Evolutionary conservation across 2,329 filamentous ascomycete species (phyloP), one percentile per base, ranked within the genome.

Genomic region (Setomelanomma holmii): DNA sequence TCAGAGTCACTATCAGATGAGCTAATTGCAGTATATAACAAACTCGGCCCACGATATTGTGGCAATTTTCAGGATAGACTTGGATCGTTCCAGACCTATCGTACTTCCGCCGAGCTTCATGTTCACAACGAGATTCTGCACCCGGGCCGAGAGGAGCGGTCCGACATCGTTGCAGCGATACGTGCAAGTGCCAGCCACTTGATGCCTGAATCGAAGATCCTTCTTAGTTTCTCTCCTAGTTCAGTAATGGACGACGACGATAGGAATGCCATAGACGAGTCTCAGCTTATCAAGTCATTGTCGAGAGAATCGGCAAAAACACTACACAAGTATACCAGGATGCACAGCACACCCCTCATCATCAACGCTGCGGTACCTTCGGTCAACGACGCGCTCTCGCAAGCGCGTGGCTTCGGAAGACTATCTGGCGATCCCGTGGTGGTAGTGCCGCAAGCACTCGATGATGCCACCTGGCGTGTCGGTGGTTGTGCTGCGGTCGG

Each of bases 51-150:
- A 20, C 86, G 91, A 41, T 99, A 99, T 64, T 88, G 91, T 68
- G 95, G 95, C 14, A 99, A 99, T 70, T 96, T 96, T 64, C 95
- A 99, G 75, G 95, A 99, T 69, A 95, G 91, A 63, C 82, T 99
- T 12, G 95, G 96, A 4, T 93, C 92, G 1, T 96, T 99, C 67
- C 92, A 98, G 69, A 99, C 96, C 0, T 99, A 99, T 70, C 87
- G 90, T 65, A 93, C 95, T 5, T 98, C 95, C 1, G 93, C 95
- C 6, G 88, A 90, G 47, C 79, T 99, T 34, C 95, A 96, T 53
- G 82, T 97, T 46, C 89, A 93, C 40, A 98, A 98, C 65, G 95
- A 99, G 69, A 86, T 92, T 45, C 82, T 96, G 33, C 90, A 96
- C 73, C 89, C 91, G 1, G 93, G 92, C 11, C 96, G 92, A 68